Conservation (phyloP, 129 eudicot genomes). For the Chrysanthemum lavandulifolium region DNA sequence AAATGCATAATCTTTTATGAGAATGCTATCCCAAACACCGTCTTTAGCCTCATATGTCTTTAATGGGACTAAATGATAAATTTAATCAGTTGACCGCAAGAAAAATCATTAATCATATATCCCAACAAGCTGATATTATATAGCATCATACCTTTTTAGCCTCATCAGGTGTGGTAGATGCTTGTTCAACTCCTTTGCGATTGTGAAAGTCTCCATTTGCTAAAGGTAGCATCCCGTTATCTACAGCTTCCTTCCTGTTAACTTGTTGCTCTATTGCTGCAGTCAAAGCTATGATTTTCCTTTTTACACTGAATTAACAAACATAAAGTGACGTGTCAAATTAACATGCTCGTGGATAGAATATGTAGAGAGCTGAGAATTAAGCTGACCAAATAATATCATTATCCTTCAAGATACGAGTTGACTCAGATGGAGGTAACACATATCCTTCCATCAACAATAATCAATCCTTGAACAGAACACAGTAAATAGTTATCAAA, state of each 20-base stretch:
- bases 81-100: not conserved
- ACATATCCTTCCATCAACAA: too few species aligned
- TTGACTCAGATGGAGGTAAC: too few species aligned
- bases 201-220: slow-evolving; percentile 84
- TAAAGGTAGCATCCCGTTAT: slow-evolving; percentile 51
- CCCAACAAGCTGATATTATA: too few species aligned
- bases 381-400: too few species aligned
- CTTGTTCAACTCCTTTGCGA: slow-evolving; percentile 47
- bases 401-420: too few species aligned
- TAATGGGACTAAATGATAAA: not conserved
- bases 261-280: slow-evolving; percentile 30
- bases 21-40: too few species aligned
- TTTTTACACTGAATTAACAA: slow-evolving; percentile 58
- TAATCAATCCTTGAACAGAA: too few species aligned
- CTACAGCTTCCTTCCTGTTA: slow-evolving; percentile 43
- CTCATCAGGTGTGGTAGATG: slow-evolving; percentile 27
- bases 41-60: too few species aligned
- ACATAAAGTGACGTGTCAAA: slow-evolving; percentile 19
- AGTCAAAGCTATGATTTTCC: slow-evolving; percentile 44
- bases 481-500: too few species aligned
- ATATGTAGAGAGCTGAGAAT: too few species aligned
- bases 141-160: slow-evolving; percentile 52
- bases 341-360: slow-evolving; percentile 19
- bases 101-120: too few species aligned
- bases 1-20: too few species aligned